Base-by-base conservation (phyloP, 805 yeast genomes). In the Starmerella sirachaensis region DNA sequence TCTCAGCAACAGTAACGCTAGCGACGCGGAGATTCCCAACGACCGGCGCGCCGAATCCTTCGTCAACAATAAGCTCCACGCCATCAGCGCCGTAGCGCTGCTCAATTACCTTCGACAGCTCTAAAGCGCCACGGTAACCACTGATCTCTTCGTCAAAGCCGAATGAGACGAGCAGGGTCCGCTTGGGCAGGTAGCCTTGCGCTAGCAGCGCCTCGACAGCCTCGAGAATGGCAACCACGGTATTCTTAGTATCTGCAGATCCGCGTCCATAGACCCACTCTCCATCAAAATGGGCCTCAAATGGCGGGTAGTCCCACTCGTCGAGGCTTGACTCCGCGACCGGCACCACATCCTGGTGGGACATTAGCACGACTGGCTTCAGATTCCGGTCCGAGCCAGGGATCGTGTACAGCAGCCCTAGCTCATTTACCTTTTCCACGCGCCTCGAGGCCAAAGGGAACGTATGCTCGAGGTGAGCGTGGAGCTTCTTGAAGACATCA, bases 261-360 rank as follows among this genome's bases (percentile, higher is more conserved):
- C 94, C 94, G 50, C 94, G 68, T 2, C 94, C 94, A 68, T 73
- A 78, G 6, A 84, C 47, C 25, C 53, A 61, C 21, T 66, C 63
- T 14, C 84, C 85, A 50, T 83, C 93, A 52, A 62, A 81, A 48
- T 68, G 62, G 10, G 77, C 85, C 13, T 63, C 56, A 40, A 73
- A 78, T 4, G 94, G 93, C 5, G 76, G 76, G 51, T 73, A 63
- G 1, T 59, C 59, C 93, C 93, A 82, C 40, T 70, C 63, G 20
- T 52, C 57, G 37, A 66, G 53, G 0, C 83, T 72, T 22, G 44
- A 69, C 10, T 59, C 55, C 48, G 73, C 77, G 6, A 78, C 78
- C 1, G 94, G 93, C 21, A 82, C 93, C 3, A 77, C 82, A 50
- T 82, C 93, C 57, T 73, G 80, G 55, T 82, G 94, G 1, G 88